Evolutionary conservation across 2,329 filamentous ascomycete genomes (phyloP), one percentile per base, ranked within the genome.

Genomic region (Anthostomella pinea): DNA sequence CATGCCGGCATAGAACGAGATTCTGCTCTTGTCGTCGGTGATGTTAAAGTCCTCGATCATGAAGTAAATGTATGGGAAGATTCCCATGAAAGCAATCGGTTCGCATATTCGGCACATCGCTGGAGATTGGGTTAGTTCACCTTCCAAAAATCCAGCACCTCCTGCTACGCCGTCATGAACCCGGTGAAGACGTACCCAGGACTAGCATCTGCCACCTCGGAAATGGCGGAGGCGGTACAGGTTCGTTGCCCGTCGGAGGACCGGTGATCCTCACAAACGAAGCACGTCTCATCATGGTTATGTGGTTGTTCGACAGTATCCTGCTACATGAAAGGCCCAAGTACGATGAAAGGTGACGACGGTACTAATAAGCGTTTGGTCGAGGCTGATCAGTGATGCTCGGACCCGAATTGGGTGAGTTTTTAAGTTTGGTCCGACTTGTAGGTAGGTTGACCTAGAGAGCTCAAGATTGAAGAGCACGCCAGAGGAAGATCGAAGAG

Each of bases 81-180:
- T 96, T 35, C 90, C 96, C 88, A 96, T 97, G 73, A 98, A 97
- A 5, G 93, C 93, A 63, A 98, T 97, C 34, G 93, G 93, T 63
- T 98, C 93, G 72, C 89, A 96, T 70, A 98, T 91, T 58, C 93
- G 84, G 67, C 90, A 95, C 57, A 95, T 75, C 29, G 89, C 90
- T 94, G 46, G 26, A 35, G 33, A 31, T 8, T 25, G 13, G 17
- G 23, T 43, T 25, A 32, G 30, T 22, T 29, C 18, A 37, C 25
- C 26, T 10, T 35, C 28, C 29, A 37, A 32, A 18, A 15, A 17
- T 25, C 19, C 20, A 24, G 31, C 11, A 25, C 30, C 30, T 30
- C 30, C 30, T 35, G 35, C 21, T 16, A 31, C 24, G 21, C 30
- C 22, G 9, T 29, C 22, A 33, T 10, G 24, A 11, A 22, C 31